These are phyloP conservation scores for Westerdykella sp. DNA, from an alignment of 2,329 filamentous ascomycete species.

Conservation along the genomic window DNA sequence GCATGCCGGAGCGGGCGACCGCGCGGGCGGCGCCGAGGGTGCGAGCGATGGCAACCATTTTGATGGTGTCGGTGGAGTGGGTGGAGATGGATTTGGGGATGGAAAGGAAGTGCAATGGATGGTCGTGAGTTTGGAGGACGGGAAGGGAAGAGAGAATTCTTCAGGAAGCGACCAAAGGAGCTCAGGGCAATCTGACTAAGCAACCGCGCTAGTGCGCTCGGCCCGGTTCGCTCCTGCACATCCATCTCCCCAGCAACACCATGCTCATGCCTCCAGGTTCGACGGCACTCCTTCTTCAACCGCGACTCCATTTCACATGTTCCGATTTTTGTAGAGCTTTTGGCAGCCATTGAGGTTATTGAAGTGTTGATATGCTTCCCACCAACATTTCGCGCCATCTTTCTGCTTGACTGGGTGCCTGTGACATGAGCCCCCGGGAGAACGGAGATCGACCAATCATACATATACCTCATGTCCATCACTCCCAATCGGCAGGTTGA, in stretches of 20 bases:
- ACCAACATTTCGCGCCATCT: too few species aligned
- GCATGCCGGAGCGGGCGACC: constrained; percentile 37
- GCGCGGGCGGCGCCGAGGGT: constrained; percentile 38
- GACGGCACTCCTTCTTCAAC: background rate
- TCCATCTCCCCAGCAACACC: too few species aligned
- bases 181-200: background rate
- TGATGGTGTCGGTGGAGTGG: constrained; percentile 31
- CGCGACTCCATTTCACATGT: background rate
- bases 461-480: too few species aligned
- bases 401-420: too few species aligned
- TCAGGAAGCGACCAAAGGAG: constrained; percentile 9
- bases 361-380: too few species aligned
- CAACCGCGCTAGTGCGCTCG: constrained; percentile 1
- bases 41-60: constrained; percentile 38
- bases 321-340: background rate
- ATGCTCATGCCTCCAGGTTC: too few species aligned
- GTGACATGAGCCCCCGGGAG: too few species aligned
- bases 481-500: too few species aligned
- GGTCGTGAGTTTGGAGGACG: constrained; percentile 21
- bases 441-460: too few species aligned
- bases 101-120: constrained; percentile 34
- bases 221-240: constrained; percentile 1
- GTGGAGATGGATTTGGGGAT: constrained; percentile 37
- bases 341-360: background rate
- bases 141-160: constrained; percentile 18